Evolutionary conservation across 371 early-diverging fungal genomes (phyloP), one percentile per base, ranked within the genome.

Genomic region (Vittaforma corneae): DNA sequence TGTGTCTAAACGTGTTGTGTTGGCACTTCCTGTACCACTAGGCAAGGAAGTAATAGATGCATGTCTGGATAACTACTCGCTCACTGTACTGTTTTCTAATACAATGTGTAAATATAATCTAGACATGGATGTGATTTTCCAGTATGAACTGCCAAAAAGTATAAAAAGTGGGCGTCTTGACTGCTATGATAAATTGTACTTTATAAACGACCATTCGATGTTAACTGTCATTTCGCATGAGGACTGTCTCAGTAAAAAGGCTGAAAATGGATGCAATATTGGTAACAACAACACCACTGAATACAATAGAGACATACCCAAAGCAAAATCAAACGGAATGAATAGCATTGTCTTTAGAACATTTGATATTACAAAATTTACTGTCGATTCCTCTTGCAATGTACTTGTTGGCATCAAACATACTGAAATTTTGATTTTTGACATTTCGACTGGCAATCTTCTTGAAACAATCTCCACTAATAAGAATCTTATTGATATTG

Each of bases 21-120:
- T 56, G n/a, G n/a, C n/a, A n/a, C n/a, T n/a, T n/a, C n/a, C n/a
- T n/a, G n/a, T n/a, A n/a, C n/a, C n/a, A n/a, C n/a, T n/a, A n/a
- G n/a, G n/a, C n/a, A n/a, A n/a, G n/a, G n/a, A 56, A 6, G 11
- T 56, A 11, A 34, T 56, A 45, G 56, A 56, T 42, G 56, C 44
- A 14, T 29, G 11, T 40, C 33, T 56, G 44, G 30, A 56, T 32
- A 56, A 56, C 34, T 29, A 56, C 44, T 40, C 6, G 26, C 11
- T 56, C 11, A 11, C 9, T 14, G 11, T 56, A 11, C 56, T 56
- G 45, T 9, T 11, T 42, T 9, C 18, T 9, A 14, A 6, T 42
- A 9, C 9, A n/a, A n/a, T 56, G 11, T 11, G 18, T 6, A 56
- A 6, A 42, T 56, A 40, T 26, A 42, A 56, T 26, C 33, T 40